Percentiles rank a stretch among this genome's conserved stretches.
Evolutionary conservation across 2,329 filamentous ascomycete genomes (phyloP).

Genomic region (Trichophyton mentagrophytes): DNA sequence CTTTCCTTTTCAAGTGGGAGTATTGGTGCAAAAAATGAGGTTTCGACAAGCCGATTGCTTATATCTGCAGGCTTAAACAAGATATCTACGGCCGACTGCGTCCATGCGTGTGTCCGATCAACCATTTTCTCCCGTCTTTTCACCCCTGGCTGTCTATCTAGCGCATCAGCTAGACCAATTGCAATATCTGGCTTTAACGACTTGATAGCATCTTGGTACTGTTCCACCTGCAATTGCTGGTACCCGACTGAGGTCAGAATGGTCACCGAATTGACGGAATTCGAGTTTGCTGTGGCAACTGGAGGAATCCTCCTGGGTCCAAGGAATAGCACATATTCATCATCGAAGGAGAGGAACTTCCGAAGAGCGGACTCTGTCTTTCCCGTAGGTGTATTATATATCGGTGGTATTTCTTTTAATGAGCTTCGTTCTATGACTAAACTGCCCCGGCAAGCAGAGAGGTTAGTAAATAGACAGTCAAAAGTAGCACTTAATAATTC

Average conservation of each 20-base stretch:
- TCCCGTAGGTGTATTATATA: slow-evolving; percentile 39
- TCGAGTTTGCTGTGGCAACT: slow-evolving; percentile 54
- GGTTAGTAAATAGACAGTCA: slow-evolving; percentile 18
- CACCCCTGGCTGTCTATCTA: slow-evolving; percentile 45
- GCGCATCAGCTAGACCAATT: slow-evolving; percentile 61
- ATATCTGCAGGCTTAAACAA: slow-evolving; percentile 24
- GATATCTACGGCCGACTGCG: slow-evolving; percentile 50
- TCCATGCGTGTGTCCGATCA: slow-evolving; percentile 73
- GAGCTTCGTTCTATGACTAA: slow-evolving; percentile 51
- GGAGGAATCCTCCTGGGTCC: slow-evolving; percentile 67
- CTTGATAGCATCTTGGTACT: slow-evolving; percentile 54
- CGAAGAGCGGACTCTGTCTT: slow-evolving; percentile 49
- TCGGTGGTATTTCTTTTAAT: slow-evolving; percentile 33
- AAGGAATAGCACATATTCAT: slow-evolving; percentile 55
- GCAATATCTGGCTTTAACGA: slow-evolving; percentile 67
- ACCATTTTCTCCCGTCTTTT: slow-evolving; percentile 75
- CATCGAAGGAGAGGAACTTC: slow-evolving; percentile 60
- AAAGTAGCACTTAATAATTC: not conserved
- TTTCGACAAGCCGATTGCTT: slow-evolving; percentile 18
- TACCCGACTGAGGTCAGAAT: slow-evolving; percentile 84
- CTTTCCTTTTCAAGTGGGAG: slow-evolving; percentile 61
- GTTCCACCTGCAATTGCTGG: slow-evolving; percentile 51
- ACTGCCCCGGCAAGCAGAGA: slow-evolving; percentile 24
- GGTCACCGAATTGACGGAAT: slow-evolving; percentile 57
- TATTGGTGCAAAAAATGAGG: slow-evolving; percentile 52